phyloP scores from a whole-genome alignment of 1,284 basidiomycete species.

The Porphyrellus sp. region DNA sequence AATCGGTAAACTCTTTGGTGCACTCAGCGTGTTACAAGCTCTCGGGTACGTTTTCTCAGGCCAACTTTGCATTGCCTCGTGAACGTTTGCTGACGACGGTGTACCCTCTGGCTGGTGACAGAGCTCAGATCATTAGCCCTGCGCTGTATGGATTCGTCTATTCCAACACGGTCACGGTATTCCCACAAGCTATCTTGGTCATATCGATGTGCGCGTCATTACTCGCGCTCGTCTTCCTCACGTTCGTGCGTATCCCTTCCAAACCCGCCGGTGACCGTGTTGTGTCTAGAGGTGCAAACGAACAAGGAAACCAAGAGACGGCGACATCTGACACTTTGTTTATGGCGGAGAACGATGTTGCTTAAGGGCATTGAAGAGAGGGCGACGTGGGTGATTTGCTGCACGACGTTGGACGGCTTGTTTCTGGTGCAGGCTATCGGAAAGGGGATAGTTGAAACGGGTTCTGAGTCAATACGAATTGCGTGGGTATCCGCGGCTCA shows the following conservation, averaged over 20 bases:
- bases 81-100: neutral
- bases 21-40: constrained; percentile 64
- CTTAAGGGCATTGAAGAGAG: constrained; percentile 5
- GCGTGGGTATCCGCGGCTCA: neutral
- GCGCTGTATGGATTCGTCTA: constrained; percentile 49
- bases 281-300: neutral
- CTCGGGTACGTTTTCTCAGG: constrained; percentile 47
- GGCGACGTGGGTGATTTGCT: neutral
- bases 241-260: constrained; percentile 36
- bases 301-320: constrained; percentile 1
- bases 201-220: constrained; percentile 29
- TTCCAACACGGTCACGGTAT: constrained; percentile 44
- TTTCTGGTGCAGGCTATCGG: neutral
- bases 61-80: neutral
- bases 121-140: constrained; percentile 47
- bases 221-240: constrained; percentile 35
- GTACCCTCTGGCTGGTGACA: constrained; percentile 20
- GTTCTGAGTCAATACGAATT: neutral
- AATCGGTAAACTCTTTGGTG: constrained; percentile 67
- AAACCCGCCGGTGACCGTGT: neutral
- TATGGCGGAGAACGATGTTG: neutral
- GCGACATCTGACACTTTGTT: constrained; percentile 1
- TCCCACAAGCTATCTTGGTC: constrained; percentile 47
- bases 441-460: neutral
- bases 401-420: neutral